phyloP scores from a whole-genome alignment of 2,329 filamentous ascomycete genomes.

The Laburnicola sp. region DNA sequence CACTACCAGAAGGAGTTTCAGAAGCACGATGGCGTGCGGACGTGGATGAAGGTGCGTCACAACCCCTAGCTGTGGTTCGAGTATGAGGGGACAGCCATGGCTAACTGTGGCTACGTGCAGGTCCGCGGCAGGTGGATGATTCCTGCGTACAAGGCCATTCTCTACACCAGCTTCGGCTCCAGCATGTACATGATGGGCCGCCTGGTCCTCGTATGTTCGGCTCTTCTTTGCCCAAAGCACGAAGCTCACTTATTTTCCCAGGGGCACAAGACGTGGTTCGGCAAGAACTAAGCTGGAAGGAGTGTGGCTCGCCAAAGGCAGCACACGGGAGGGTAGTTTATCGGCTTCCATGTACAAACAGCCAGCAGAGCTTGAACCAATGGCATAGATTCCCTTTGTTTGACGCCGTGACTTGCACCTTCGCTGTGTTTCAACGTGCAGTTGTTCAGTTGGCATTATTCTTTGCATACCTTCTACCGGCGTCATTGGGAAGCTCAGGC shows the following conservation, averaged over 20 bases:
- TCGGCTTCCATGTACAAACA: conserved; percentile 39
- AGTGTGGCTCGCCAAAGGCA: conserved; percentile 7
- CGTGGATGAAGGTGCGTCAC: conserved; percentile 75
- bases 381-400: conserved; percentile 2
- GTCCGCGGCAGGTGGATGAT: conserved; percentile 67
- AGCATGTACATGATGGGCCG: conserved; percentile 73
- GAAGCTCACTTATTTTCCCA: conserved; percentile 18
- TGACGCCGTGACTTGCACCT: neutral
- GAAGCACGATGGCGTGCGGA: conserved; percentile 69
- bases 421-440: neutral
- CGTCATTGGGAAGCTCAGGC: no score
- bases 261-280: conserved; percentile 77
- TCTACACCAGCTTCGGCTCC: conserved; percentile 67
- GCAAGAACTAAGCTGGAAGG: conserved; percentile 38
- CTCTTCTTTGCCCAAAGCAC: neutral
- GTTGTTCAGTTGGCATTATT: no score
- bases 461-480: no score
- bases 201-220: conserved; percentile 59
- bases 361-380: conserved; percentile 27
- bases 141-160: conserved; percentile 67
- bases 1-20: conserved; percentile 76
- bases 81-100: conserved; percentile 3
- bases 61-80: neutral
- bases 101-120: conserved; percentile 52
- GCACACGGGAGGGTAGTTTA: conserved; percentile 20